Conservation (phyloP, 2,329 filamentous ascomycete genomes). For the Fusarium drepaniforme region DNA sequence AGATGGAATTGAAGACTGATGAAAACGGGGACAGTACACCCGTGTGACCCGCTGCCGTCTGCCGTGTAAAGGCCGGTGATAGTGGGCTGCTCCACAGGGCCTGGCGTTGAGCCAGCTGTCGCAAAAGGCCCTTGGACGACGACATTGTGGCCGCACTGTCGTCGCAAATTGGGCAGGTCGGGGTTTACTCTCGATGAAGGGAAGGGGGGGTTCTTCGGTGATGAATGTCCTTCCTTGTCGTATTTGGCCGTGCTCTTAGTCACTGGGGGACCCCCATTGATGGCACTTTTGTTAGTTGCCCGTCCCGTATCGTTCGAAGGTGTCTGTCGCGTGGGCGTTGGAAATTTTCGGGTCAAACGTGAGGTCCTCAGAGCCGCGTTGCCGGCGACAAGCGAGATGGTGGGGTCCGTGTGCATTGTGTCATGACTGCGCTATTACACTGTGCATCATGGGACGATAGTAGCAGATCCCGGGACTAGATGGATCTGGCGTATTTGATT, state of each 20-base stretch:
- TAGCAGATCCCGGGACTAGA: background rate
- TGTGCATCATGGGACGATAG: slow-evolving; percentile 29
- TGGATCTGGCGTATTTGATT: background rate
- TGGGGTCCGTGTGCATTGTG: slow-evolving; percentile 33
- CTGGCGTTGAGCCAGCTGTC: slow-evolving; percentile 42
- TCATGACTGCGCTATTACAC: slow-evolving; percentile 23
- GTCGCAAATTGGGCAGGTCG: slow-evolving; percentile 43
- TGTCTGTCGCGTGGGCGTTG: slow-evolving; percentile 15
- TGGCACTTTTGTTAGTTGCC: slow-evolving; percentile 45
- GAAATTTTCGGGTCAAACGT: slow-evolving; percentile 40
- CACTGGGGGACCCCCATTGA: slow-evolving; percentile 34
- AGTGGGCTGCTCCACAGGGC: slow-evolving; percentile 42
- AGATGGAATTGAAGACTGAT: slow-evolving; percentile 3
- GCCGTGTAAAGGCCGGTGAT: slow-evolving; percentile 36
- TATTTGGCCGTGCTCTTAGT: slow-evolving; percentile 20
- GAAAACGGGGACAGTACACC: slow-evolving; percentile 1
- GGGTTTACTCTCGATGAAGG: slow-evolving; percentile 1
- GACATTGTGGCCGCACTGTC: slow-evolving; percentile 40
- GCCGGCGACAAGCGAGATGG: slow-evolving; percentile 43
- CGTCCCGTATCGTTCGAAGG: slow-evolving; percentile 7
- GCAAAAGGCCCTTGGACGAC: slow-evolving; percentile 45
- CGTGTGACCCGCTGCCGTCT: slow-evolving; percentile 17
- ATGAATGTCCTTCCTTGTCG: slow-evolving; percentile 16
- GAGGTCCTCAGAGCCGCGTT: slow-evolving; percentile 32
- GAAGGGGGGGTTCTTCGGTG: slow-evolving; percentile 16